Evolutionary conservation across 164 flowering plant species (phyloP).

Genomic region (grape (Vitis vinifera)): ASM3070453v1 NC_081817.1:1389501-1390000

Average conservation of each 20-base stretch:
- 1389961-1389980: no score
- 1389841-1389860: background rate
- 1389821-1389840: slow-evolving; percentile 21
- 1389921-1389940: no score
- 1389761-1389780: slow-evolving; percentile 7
- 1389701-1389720: background rate
- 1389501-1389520: background rate
- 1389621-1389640: background rate
- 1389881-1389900: no score
- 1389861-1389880: no score
- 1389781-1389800: background rate
- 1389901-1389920: no score
- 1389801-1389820: slow-evolving; percentile 17
- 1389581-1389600: slow-evolving; percentile 3
- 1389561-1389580: background rate
- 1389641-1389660: background rate
- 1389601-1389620: background rate
- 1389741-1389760: slow-evolving; percentile 28
- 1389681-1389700: background rate
- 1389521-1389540: slow-evolving; percentile 8
- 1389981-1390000: no score
- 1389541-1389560: background rate
- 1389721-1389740: background rate
- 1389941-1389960: no score
- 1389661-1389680: background rate